These are phyloP conservation scores for Urochloa ruziziensis DNA, from an alignment of 176 grass and related monocot species.

Conservation along the genomic window DNA sequence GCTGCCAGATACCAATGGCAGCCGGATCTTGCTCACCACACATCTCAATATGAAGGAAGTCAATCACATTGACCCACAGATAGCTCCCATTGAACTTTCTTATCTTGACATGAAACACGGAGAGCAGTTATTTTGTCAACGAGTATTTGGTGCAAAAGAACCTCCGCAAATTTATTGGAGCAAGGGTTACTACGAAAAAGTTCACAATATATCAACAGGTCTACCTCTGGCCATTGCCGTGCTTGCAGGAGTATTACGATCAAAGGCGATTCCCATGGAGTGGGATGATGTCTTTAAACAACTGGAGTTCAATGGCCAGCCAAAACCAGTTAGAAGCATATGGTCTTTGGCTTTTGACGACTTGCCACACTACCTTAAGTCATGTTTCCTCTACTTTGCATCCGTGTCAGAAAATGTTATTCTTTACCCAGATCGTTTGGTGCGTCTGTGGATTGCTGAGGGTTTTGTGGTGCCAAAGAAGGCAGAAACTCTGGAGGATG, in stretches of 20 bases:
- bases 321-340: slow-evolving; percentile 36
- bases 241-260: slow-evolving; percentile 45
- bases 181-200: slow-evolving; percentile 36
- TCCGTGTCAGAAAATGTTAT: slow-evolving; percentile 37
- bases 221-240: slow-evolving; percentile 42
- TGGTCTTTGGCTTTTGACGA: slow-evolving; percentile 44
- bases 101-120: slow-evolving; percentile 29
- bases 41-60: slow-evolving; percentile 43
- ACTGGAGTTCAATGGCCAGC: slow-evolving; percentile 36
- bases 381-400: slow-evolving; percentile 55
- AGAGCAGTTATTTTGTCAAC: slow-evolving; percentile 27
- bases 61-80: slow-evolving; percentile 29
- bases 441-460: slow-evolving; percentile 47
- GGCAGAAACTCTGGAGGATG: slow-evolving; percentile 37
- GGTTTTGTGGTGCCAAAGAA: slow-evolving; percentile 39
- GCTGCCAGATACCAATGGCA: slow-evolving; percentile 35
- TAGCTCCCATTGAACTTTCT: slow-evolving; percentile 18
- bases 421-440: slow-evolving; percentile 30
- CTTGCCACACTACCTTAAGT: slow-evolving; percentile 47
- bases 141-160: slow-evolving; percentile 39
- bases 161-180: slow-evolving; percentile 24
- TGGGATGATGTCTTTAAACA: slow-evolving; percentile 41
- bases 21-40: slow-evolving; percentile 43
- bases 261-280: slow-evolving; percentile 32
- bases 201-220: slow-evolving; percentile 40